A percentile compares a stretch with the other conserved stretches of the same genome.
Evolutionary conservation across 2,329 filamentous ascomycete genomes (phyloP).

Genomic region (Fusarium succisae): DNA sequence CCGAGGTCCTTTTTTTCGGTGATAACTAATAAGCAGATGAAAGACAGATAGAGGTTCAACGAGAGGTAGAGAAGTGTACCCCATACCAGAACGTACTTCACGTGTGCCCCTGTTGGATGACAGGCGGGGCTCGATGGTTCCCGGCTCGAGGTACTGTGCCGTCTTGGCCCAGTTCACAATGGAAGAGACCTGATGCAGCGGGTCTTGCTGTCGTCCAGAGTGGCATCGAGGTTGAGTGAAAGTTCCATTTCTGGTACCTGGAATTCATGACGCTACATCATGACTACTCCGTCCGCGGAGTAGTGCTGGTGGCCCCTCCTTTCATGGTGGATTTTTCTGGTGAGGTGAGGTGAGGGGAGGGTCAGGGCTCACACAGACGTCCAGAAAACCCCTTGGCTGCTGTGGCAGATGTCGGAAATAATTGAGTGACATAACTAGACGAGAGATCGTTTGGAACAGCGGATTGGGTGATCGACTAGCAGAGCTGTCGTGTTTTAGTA

Average conservation of each 20-base stretch:
- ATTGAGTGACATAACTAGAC: constrained; percentile 1
- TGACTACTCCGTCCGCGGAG: constrained; percentile 19
- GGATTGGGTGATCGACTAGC: constrained; percentile 17
- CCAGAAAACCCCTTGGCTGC: constrained; percentile 14
- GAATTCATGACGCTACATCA: constrained; percentile 31
- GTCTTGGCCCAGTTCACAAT: constrained; percentile 15
- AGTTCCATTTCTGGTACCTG: constrained; percentile 29
- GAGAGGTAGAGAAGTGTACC: constrained; percentile 23
- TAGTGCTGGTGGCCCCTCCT: constrained; percentile 28
- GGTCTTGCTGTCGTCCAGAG: constrained; percentile 9
- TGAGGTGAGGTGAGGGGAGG: constrained; percentile 7
- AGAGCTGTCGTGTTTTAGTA: background rate
- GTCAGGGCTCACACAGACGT: constrained; percentile 23
- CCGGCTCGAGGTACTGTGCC: constrained; percentile 24
- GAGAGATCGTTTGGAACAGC: constrained; percentile 8
- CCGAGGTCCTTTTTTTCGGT: constrained; percentile 1
- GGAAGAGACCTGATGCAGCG: constrained; percentile 17
- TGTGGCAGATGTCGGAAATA: constrained; percentile 18
- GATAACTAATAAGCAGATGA: constrained; percentile 2
- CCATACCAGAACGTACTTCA: constrained; percentile 26
- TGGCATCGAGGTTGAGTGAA: constrained; percentile 1
- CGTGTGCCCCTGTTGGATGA: constrained; percentile 21
- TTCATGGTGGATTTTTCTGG: constrained; percentile 24
- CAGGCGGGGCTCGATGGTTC: constrained; percentile 17
- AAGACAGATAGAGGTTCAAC: constrained; percentile 3